A percentile compares a stretch with the other conserved stretches of the same genome.
These are phyloP conservation scores for Aspergillus funiculosus DNA, from an alignment of 495 filamentous ascomycete species.

Conservation along the genomic window DNA sequence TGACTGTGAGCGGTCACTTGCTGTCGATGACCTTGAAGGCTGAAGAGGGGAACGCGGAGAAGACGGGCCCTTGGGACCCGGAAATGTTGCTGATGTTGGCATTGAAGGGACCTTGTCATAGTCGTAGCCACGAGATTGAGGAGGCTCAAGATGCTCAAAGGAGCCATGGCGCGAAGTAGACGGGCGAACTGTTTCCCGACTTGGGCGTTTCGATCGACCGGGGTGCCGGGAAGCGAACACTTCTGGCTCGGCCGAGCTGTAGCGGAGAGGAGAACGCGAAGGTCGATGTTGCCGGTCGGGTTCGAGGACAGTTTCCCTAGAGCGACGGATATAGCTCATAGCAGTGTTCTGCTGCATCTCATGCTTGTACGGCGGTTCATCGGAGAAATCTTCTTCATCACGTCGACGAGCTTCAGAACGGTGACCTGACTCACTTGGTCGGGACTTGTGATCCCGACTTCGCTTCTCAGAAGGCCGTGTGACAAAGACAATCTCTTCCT, in stretches of 20 bases:
- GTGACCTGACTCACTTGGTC: constrained; percentile 17
- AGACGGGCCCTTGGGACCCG: constrained; percentile 18
- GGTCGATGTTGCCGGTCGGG: constrained; percentile 21
- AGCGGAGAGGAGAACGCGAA: constrained; percentile 32
- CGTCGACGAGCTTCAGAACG: constrained; percentile 14
- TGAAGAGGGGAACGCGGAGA: constrained; percentile 28
- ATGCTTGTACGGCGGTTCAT: constrained; percentile 26
- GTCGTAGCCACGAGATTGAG: constrained; percentile 16
- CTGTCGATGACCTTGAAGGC: constrained; percentile 29
- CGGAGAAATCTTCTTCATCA: constrained; percentile 27
- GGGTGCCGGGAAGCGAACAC: constrained; percentile 23
- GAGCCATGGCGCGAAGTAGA: constrained; percentile 33
- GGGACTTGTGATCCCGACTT: constrained; percentile 13
- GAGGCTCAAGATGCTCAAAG: constrained; percentile 29
- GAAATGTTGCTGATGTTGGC: constrained; percentile 28
- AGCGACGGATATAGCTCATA: constrained; percentile 36
- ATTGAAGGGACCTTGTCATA: constrained; percentile 28
- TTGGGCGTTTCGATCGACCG: constrained; percentile 29
- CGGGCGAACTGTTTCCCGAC: constrained; percentile 21
- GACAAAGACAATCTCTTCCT: constrained; percentile 21
- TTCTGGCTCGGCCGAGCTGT: constrained; percentile 36
- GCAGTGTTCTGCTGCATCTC: constrained; percentile 24
- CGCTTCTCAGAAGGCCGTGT: constrained; percentile 18
- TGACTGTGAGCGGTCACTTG: constrained; percentile 22
- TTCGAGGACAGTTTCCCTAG: constrained; percentile 24